Percentiles rank a stretch among this genome's conserved stretches.
These are phyloP conservation scores for Sphagnum magellanicum DNA, from an alignment of 228 moss, liverwort and hornwort species.

Conservation along the genomic window DNA sequence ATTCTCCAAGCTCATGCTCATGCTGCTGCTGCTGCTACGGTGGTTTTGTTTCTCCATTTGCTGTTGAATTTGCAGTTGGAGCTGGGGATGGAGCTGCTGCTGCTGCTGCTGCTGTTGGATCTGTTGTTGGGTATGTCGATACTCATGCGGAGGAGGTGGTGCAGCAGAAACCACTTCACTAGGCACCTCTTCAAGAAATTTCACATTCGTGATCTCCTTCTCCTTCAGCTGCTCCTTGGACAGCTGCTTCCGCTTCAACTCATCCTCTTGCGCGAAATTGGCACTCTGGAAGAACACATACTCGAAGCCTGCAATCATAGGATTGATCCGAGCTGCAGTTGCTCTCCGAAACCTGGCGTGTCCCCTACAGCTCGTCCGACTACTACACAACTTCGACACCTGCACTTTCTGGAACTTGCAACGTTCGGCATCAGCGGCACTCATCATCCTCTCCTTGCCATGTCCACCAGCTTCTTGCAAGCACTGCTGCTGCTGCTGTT, in stretches of 20 bases:
- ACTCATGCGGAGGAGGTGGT: slow-evolving; percentile 21
- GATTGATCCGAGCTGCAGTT: slow-evolving; percentile 17
- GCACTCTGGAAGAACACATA: slow-evolving; percentile 57
- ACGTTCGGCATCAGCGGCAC: slow-evolving; percentile 32
- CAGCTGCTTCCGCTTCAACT: slow-evolving; percentile 10
- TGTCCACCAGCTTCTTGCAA: slow-evolving; percentile 46
- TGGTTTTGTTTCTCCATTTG: slow-evolving; percentile 17
- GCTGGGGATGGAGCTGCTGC: slow-evolving; percentile 19
- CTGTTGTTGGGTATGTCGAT: slow-evolving; percentile 18
- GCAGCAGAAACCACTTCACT: slow-evolving; percentile 36
- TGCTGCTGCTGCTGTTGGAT: slow-evolving; percentile 30
- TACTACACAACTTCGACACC: slow-evolving; percentile 41
- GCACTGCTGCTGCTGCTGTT: slow-evolving; percentile 40
- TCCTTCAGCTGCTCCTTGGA: neutral
- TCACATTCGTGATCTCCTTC: no score
- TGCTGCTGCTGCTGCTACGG: slow-evolving; percentile 14
- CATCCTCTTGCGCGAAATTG: slow-evolving; percentile 38
- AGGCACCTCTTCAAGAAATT: slow-evolving; percentile 10
- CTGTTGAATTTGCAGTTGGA: slow-evolving; percentile 23
- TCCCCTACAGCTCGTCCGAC: slow-evolving; percentile 50
- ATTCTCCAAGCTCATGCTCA: slow-evolving; percentile 64
- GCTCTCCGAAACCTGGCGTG: slow-evolving; percentile 92
- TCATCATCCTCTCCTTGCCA: no score
- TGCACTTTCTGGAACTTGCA: slow-evolving; percentile 89
- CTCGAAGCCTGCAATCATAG: slow-evolving; percentile 27